These are phyloP conservation scores for Candida frijolesensis DNA, from an alignment of 1,139 yeast genomes.

Conservation along the genomic window DNA sequence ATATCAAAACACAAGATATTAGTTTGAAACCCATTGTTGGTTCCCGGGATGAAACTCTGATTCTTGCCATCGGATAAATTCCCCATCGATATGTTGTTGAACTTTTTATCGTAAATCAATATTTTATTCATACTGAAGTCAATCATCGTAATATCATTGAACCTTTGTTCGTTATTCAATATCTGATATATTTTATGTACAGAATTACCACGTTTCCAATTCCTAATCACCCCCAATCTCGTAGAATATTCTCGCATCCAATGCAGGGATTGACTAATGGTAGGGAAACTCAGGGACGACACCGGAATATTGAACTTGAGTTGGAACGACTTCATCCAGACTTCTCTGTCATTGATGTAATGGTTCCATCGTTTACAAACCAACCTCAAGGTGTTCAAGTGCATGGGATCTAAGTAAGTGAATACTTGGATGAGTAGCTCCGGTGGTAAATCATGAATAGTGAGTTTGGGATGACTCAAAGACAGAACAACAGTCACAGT, in stretches of 20 bases:
- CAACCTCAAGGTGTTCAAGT: slow-evolving; percentile 48
- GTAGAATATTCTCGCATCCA: slow-evolving; percentile 61
- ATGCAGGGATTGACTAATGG: slow-evolving; percentile 51
- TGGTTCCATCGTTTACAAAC: slow-evolving; percentile 58
- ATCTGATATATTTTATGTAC: slow-evolving; percentile 33
- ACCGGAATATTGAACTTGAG: slow-evolving; percentile 43
- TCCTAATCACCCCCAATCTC: slow-evolving; percentile 43
- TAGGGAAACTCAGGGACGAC: slow-evolving; percentile 63
- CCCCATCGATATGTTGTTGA: slow-evolving; percentile 42
- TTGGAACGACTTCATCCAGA: slow-evolving; percentile 63
- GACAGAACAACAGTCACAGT: not conserved
- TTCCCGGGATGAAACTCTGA: slow-evolving; percentile 44
- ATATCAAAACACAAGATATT: slow-evolving; percentile 26
- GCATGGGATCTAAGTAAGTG: slow-evolving; percentile 57
- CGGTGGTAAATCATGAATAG: slow-evolving; percentile 49
- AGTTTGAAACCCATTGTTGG: slow-evolving; percentile 17
- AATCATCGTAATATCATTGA: slow-evolving; percentile 30
- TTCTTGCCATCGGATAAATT: slow-evolving; percentile 43
- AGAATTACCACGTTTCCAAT: slow-evolving; percentile 55
- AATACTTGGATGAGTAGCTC: slow-evolving; percentile 61
- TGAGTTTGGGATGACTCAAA: slow-evolving; percentile 1
- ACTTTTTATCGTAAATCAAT: slow-evolving; percentile 32
- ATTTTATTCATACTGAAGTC: slow-evolving; percentile 42
- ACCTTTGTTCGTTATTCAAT: slow-evolving; percentile 29
- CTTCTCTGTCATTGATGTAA: slow-evolving; percentile 55